Evolutionary conservation across 768 basidiomycete genomes (phyloP), one percentile per base, ranked within the genome.

Genomic region (Tephrocybe sp.): DNA sequence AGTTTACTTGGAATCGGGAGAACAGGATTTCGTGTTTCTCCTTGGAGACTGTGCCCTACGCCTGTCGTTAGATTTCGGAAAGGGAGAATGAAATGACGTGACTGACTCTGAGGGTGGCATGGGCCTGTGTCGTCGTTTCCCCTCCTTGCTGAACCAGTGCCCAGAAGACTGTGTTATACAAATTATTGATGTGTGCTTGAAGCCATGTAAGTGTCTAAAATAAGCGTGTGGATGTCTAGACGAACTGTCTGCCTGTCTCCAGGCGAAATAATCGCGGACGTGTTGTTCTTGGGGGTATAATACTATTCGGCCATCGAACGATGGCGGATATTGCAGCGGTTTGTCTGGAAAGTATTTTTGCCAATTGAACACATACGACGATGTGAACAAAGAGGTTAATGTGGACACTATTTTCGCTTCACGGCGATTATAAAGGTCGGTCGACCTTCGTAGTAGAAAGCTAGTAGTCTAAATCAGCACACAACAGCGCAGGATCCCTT

Each of bases 111-210:
- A 99, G 76, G 0, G 82, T 81, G 24, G 83, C 80, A 64, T 98
- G 91, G 1, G 96, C 96, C 52, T 95, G 81, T 2, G 84, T 76
- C 1, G 86, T 84, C 1, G 83, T 84, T 65, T 89, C 74, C 0
- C 86, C 88, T n/a, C 86, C 89, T 59, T 90, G 78, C 38, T 86
- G 86, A 0, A 98, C 84, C 28, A 99, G 79, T 0, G 93, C 90
- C 97, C 96, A 98, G 63, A 98, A 99, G 0, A 73, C 75, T 0
- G 97, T 98, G 63, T 99, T 99, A 72, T 98, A 95, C 20, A 99
- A 72, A 65, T 99, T 99, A 65, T 99, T 99, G 65, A 98, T 88
- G 65, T 99, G 97, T 0, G 97, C 95, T 98, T 26, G 33, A 58
- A 54, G 21, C 59, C 26, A 42, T 12, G 24, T 45, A 28, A 51